Base-by-base conservation (phyloP, 169 alveolate species). In the Pseudocohnilembus persalinus region DNA sequence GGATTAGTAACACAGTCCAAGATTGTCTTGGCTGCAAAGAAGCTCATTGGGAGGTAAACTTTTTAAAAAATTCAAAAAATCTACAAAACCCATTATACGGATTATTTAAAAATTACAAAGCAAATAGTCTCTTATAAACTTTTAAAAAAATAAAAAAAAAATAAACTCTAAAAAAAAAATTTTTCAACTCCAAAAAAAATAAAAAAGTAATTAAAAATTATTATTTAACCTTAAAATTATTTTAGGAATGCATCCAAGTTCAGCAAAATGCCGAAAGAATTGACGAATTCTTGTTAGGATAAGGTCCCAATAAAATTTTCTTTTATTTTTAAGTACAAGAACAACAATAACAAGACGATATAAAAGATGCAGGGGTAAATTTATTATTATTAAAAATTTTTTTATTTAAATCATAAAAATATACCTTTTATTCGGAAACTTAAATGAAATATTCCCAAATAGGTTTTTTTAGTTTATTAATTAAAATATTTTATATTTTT, bases 261-360 rank as follows among this genome's bases (percentile, higher is more conserved):
- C 76, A 79, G 79, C 79, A 74, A 31, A 83, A 86, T 31, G 81
- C 72, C 73, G 29, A 49, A 35, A 4, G 73, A 75, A 73, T 81
- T 27, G 86, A 81, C 29, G 34, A 73, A 34, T 81, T 81, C 73
- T 72, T 81, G 32, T 32, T 31, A 25, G 86, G 86, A 35, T 32
- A 85, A 80, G 90, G 90, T 29, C 64, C 85, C 25, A 26, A 78
- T 31, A 86, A 81, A 73, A 86, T 86, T 31, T 75, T 86, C 30
- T 64, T 81, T 25, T 86, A 86, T 74, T 86, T 79, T 33, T 65
- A 86, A 79, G 72, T 86, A 15, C 74, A 79, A 26, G 90, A 86
- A 72, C 63, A 74, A 35, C 35, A 73, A 11, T 32, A 73, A 29
- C 80, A 35, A 63, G 90, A 86, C 65, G 90, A 86, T 28, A 86